These are phyloP conservation scores for Neoboletus brunneissimus DNA, from an alignment of 768 basidiomycete species.

Conservation along the genomic window DNA sequence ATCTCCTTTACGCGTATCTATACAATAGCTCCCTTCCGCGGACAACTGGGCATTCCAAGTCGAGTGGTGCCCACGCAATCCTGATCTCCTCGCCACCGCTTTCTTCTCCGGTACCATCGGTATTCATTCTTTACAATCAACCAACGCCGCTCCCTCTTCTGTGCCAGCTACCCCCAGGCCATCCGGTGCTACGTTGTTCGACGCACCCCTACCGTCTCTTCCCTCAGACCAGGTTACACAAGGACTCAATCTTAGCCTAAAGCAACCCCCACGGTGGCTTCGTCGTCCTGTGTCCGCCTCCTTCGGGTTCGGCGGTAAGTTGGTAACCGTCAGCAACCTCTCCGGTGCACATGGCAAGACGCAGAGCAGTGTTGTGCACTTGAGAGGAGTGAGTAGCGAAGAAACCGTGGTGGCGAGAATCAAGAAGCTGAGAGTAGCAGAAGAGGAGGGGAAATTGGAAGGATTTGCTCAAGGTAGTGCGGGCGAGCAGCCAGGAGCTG, in stretches of 20 bases:
- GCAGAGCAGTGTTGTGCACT: constrained; percentile 79
- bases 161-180: constrained; percentile 44
- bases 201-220: constrained; percentile 47
- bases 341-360: constrained; percentile 68
- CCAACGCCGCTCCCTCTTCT: constrained; percentile 47
- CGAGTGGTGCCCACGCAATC: constrained; percentile 90
- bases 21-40: constrained; percentile 71
- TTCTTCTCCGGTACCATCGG: constrained; percentile 95
- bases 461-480: constrained; percentile 64
- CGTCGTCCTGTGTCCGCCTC: constrained; percentile 75
- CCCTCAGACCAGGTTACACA: constrained; percentile 45
- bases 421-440: constrained; percentile 58
- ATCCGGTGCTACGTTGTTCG: constrained; percentile 78
- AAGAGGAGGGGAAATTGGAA: constrained; percentile 55
- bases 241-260: constrained; percentile 69
- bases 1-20: neutral
- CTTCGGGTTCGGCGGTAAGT: constrained; percentile 90
- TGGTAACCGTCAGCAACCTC: constrained; percentile 81
- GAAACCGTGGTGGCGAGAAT: constrained; percentile 71
- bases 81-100: constrained; percentile 86
- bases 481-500: constrained; percentile 29
- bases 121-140: constrained; percentile 90
- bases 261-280: constrained; percentile 97
- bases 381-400: constrained; percentile 78
- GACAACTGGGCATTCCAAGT: constrained; percentile 99